Base-by-base conservation (phyloP, 768 basidiomycete species). In the Tylopilus sp. region DNA sequence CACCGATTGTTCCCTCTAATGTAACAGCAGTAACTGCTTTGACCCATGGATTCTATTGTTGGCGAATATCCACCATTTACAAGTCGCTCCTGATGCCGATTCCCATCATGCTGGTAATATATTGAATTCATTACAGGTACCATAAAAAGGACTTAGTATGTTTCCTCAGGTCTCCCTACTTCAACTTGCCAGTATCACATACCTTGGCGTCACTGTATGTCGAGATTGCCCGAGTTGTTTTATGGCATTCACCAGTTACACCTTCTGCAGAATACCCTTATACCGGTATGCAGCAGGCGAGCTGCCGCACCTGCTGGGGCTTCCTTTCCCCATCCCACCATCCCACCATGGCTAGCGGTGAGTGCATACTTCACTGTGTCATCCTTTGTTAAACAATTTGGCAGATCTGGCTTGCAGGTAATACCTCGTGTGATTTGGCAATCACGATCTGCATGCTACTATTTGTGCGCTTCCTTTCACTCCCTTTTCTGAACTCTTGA, bases 331-430 rank as follows among this genome's bases (percentile, higher is more conserved):
- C 7, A 12, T 6, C 15, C 33, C 13, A 3, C 4, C 21, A 3
- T 51, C 26, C 48, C 56, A 3, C 50, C 56, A 0, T 52, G 46
- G 44, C 44, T 59, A 1, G 51, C 44, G 36, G 60, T 62, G 38
- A 52, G 60, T 21, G 1, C 17, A 28, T 11, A 5, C 15, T 7
- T 28, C 8, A 26, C 6, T 28, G 26, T 2, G 26, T 12, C 7
- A 28, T 23, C 9, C 13, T 2, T 2, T 22, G 48, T n/a, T 12
- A n/a, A 30, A 17, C 31, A 20, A 20, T 39, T 11, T 50, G 18
- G 22, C 23, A 64, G 61, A 54, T 21, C 20, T 64, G 64, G 61
- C 59, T 67, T 3, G 62, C 41, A 13, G 48, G 63, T 35, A 64
- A 45, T 23, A 20, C 53, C 6, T 44, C 44, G 6, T 63, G 62